Evolutionary conservation across 768 basidiomycete species (phyloP).

Genomic region (Pulveroboletus sp.): DNA sequence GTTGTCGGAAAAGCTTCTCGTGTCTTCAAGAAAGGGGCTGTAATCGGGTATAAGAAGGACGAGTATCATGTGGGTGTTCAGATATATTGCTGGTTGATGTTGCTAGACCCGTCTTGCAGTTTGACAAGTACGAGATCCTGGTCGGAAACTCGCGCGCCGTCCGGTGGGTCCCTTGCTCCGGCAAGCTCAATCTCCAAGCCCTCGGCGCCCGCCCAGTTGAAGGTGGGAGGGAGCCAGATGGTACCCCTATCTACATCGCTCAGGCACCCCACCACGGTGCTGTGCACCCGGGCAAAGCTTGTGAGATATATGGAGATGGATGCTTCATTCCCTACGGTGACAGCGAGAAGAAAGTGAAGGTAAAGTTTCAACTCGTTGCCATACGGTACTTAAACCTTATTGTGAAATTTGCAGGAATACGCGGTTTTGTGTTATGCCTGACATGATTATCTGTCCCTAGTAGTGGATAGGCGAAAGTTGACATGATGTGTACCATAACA

Average conservation of each 20-base stretch:
- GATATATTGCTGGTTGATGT: background rate
- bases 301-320: conserved; percentile 47
- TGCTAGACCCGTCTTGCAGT: conserved; percentile 33
- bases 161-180: conserved; percentile 52
- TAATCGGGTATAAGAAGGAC: conserved; percentile 57
- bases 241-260: conserved; percentile 57
- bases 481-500: too few species aligned
- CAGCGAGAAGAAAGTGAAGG: conserved; percentile 50
- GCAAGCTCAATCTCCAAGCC: conserved; percentile 39
- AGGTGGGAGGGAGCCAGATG: conserved; percentile 61
- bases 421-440: conserved; percentile 38
- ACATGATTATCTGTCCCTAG: too few species aligned
- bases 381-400: background rate
- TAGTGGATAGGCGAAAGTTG: too few species aligned
- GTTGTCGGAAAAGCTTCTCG: conserved; percentile 65
- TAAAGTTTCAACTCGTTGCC: conserved; percentile 19
- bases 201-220: conserved; percentile 57
- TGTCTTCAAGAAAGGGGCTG: conserved; percentile 56
- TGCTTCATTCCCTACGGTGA: conserved; percentile 54
- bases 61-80: conserved; percentile 51
- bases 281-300: conserved; percentile 63
- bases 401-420: conserved; percentile 33
- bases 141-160: conserved; percentile 56
- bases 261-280: conserved; percentile 51
- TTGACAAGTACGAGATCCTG: conserved; percentile 66